These are phyloP conservation scores for Penicillium tannophilum DNA, from an alignment of 495 filamentous ascomycete genomes.

Conservation along the genomic window DNA sequence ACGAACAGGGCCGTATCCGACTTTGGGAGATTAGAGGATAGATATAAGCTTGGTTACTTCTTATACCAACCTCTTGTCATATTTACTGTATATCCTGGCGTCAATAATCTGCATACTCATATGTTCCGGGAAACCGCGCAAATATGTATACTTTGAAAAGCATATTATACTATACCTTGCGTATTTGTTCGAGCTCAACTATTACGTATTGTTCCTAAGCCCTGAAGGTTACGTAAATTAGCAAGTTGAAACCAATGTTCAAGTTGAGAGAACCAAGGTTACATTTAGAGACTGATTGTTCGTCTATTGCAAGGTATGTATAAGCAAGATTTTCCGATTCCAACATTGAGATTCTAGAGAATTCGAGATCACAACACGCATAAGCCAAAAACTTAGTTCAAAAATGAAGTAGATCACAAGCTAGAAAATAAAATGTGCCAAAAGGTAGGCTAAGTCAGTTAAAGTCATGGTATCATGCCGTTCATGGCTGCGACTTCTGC, in stretches of 20 bases:
- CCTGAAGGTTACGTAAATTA: background rate
- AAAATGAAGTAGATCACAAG: background rate
- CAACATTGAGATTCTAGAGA: conserved; percentile 1
- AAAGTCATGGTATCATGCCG: conserved; percentile 10
- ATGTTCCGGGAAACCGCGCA: background rate
- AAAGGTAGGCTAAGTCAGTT: background rate
- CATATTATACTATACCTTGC: background rate
- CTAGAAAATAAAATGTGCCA: background rate
- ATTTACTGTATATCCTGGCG: conserved; percentile 14
- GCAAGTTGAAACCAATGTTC: too few relatives aligned
- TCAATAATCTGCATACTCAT: conserved; percentile 1
- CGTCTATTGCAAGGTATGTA: conserved; percentile 7
- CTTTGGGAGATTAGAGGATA: conserved; percentile 77
- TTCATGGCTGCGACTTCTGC: background rate
- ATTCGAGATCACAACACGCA: background rate
- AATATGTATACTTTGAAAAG: background rate
- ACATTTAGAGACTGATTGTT: background rate
- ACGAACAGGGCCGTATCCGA: conserved; percentile 81
- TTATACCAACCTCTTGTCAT: background rate
- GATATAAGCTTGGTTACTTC: background rate
- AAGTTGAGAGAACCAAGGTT: background rate
- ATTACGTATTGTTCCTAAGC: too few relatives aligned
- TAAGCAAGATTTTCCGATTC: background rate
- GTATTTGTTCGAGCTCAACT: too few relatives aligned
- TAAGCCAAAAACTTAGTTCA: background rate